These are phyloP conservation scores for Rhodomyrtus psidioides DNA, from an alignment of 441 rosid genomes.

Conservation along the genomic window DNA sequence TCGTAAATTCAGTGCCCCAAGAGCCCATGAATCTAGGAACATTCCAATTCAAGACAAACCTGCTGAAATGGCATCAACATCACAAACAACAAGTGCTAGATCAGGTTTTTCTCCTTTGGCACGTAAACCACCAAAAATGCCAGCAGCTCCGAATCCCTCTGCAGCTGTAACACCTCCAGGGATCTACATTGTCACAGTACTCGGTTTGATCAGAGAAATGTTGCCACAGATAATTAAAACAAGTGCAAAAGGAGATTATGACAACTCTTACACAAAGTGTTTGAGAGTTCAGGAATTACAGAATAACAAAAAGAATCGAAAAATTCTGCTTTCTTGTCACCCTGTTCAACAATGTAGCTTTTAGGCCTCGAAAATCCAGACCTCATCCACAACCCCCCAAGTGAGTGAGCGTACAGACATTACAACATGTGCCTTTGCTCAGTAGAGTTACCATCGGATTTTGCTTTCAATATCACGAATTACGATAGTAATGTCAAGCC, in stretches of 20 bases:
- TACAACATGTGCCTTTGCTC: not conserved
- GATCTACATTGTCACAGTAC: constrained; percentile 32
- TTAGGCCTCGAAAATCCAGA: not conserved
- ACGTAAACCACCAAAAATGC: constrained; percentile 75
- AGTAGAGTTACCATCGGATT: not conserved
- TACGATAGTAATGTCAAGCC: not conserved
- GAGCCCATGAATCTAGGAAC: not conserved
- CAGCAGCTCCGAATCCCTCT: constrained; percentile 82
- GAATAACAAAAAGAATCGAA: not conserved
- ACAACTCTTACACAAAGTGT: not conserved
- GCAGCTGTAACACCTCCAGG: constrained; percentile 97
- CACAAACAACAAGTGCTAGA: constrained; percentile 85
- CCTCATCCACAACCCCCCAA: not conserved
- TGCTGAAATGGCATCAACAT: constrained; percentile 78
- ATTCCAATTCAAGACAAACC: constrained; percentile 28
- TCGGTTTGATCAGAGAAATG: not conserved
- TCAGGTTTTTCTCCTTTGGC: constrained; percentile 88
- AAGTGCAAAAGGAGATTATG: not conserved
- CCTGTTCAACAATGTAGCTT: not conserved
- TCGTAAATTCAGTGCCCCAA: not conserved
- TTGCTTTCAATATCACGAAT: not conserved
- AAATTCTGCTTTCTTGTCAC: not conserved
- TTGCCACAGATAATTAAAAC: not conserved
- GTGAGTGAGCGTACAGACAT: not conserved
- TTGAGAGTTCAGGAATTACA: not conserved